These are phyloP conservation scores for Ettlia oleoabundans DNA, from an alignment of 139 green algal species.

Conservation along the genomic window DNA sequence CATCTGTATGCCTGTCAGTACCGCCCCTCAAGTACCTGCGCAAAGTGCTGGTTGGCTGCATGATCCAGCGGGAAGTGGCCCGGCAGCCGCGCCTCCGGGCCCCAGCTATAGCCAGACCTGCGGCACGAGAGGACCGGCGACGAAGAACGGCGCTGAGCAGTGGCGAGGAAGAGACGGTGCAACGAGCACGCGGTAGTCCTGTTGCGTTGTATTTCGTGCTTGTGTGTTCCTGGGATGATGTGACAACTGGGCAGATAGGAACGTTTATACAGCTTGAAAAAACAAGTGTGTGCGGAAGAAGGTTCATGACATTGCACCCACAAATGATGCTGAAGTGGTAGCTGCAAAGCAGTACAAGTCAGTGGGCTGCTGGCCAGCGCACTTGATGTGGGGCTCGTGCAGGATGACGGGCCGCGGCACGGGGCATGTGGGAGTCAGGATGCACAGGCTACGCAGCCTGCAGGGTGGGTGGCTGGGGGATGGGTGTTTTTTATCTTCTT, in stretches of 20 bases:
- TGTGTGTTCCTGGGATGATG: no score
- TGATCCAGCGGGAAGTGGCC: constrained; percentile 16
- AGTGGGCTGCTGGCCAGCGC: neutral
- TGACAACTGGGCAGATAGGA: no score
- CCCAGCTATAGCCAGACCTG: constrained; percentile 14
- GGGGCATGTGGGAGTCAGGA: neutral
- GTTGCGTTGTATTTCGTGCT: no score
- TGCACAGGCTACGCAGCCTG: constrained; percentile 29
- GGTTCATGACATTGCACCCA: no score
- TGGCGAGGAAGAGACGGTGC: neutral
- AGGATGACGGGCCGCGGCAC: constrained; percentile 26
- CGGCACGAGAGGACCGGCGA: neutral
- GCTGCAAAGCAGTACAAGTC: neutral
- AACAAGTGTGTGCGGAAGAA: no score
- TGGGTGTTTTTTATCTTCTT: neutral
- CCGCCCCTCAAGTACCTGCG: no score
- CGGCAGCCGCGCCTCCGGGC: neutral
- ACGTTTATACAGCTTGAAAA: no score
- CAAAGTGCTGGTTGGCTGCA: constrained; percentile 31
- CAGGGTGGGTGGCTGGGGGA: neutral
- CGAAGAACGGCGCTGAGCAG: neutral
- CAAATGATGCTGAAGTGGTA: no score
- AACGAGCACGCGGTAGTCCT: neutral
- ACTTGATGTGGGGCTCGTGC: neutral
- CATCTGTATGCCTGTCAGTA: no score